Evolutionary conservation across 352 stramenopile genomes (phyloP), one percentile per base, ranked within the genome.

Genomic region (Pythium apleroticum): DNA sequence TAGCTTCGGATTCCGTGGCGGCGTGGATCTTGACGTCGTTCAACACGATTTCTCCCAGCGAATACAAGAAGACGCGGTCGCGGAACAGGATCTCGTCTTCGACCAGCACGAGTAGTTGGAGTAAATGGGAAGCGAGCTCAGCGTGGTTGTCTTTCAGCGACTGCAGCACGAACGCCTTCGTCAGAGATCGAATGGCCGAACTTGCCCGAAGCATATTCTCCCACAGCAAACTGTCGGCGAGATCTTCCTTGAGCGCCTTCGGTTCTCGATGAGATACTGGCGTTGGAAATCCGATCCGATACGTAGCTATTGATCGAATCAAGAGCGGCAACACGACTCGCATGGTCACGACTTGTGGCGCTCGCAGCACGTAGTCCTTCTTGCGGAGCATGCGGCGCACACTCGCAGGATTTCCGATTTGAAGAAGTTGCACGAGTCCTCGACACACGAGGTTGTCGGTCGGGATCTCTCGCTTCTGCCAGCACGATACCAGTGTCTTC

Each of bases 341-440:
- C 80, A 94, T 91, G 9, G 83, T 90, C 20, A 93, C 73, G 4
- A 94, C 84, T 63, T 90, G 84, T 4, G 87, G 85, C 14, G 85
- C 80, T 27, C 85, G 81, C 24, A 96, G 49, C n/a, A 93, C 76
- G 31, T 80, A 94, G 50, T 96, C 87, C 45, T 88, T 80, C 67
- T 93, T 93, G 19, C 87, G 85, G 54, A 94, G 78, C 87, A 94
- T 96, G 9, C 87, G 80, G 3, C 87, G 83, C 25, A 96, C 76
- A 52, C 84, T 91, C 20, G 84, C 81, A 3, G 84, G 72, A 41
- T 93, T 93, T 1, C 87, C 87, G 41, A 96, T 77, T 57, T 96
- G 87, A 46, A 96, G 67, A 33, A 96, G 78, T 69, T 96, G 85
- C 9, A 96, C 84, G n/a, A 93, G 72, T 0, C 83, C 84, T 45